phyloP scores from a whole-genome alignment of 768 basidiomycete species.

The Pleurotus citrinopileatus region DNA sequence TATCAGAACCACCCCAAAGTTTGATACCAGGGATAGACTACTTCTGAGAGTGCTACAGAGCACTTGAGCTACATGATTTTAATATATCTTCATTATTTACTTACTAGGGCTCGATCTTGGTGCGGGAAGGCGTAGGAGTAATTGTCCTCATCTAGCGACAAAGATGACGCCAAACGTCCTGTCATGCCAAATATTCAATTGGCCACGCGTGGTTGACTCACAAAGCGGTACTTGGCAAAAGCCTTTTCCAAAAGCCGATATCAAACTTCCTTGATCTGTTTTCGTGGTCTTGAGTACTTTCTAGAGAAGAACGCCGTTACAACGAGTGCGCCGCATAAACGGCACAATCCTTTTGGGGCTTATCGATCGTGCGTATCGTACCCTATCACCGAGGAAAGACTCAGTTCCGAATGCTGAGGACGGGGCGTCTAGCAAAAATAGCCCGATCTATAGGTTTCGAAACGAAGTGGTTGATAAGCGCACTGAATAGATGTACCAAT shows the following conservation, averaged over 20 bases:
- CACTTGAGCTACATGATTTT: not conserved
- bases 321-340: slow-evolving; percentile 6
- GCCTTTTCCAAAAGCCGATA: no score
- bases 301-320: not conserved
- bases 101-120: no score
- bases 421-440: slow-evolving; percentile 3
- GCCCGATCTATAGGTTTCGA: not conserved
- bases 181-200: no score
- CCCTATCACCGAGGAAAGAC: slow-evolving; percentile 9
- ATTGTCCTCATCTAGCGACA: no score
- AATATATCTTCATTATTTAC: not conserved
- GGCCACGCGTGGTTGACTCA: no score
- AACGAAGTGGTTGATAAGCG: not conserved
- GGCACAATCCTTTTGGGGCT: not conserved
- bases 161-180: no score
- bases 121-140: no score
- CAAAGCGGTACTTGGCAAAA: no score
- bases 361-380: slow-evolving; percentile 10
- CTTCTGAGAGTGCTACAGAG: slow-evolving; percentile 18
- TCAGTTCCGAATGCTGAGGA: not conserved
- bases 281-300: not conserved
- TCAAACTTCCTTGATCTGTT: not conserved
- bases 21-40: slow-evolving; percentile 30
- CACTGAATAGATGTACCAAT: not conserved
- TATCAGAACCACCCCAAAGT: slow-evolving; percentile 11